Evolutionary conservation across 140 eudicot genomes (phyloP).

Genomic region (Stevia rebaudiana): DNA sequence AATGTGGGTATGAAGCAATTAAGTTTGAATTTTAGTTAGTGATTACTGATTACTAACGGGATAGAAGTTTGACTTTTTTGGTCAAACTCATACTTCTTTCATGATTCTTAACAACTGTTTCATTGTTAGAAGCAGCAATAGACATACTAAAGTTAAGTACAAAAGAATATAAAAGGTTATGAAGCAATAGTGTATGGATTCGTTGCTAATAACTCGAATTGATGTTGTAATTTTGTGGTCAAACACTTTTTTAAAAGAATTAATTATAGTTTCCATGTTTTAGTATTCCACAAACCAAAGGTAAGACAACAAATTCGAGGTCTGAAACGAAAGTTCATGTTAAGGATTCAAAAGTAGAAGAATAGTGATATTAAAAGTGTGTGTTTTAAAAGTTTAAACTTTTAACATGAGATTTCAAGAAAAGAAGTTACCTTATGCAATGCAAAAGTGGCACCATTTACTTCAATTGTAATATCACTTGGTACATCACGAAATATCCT

Average conservation of each 20-base stretch:
- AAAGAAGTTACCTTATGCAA: constrained; percentile 62
- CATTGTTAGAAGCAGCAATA: too few species aligned
- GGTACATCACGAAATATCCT: constrained; percentile 99
- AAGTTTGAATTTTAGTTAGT: background rate
- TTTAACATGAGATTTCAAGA: background rate
- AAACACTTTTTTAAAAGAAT: too few species aligned
- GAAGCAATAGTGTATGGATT: background rate
- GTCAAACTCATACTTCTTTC: constrained; percentile 18
- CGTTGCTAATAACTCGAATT: background rate
- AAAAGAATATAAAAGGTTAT: too few species aligned
- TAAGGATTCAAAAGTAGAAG: too few species aligned
- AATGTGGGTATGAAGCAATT: background rate
- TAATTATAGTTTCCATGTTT: too few species aligned
- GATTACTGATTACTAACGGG: too few species aligned
- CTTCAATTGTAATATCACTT: constrained; percentile 87
- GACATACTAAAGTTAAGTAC: too few species aligned
- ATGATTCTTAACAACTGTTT: too few species aligned
- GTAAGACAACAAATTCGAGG: background rate
- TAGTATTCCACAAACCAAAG: too few species aligned
- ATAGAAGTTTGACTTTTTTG: constrained; percentile 18
- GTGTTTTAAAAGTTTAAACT: background rate
- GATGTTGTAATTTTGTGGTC: too few species aligned
- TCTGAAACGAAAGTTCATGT: background rate
- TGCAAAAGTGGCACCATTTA: constrained; percentile 65
- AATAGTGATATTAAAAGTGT: too few species aligned